Percentiles rank a stretch among this genome's conserved stretches.
Conservation (phyloP, 2,329 filamentous ascomycete genomes). For the Colletotrichum musicola region DNA sequence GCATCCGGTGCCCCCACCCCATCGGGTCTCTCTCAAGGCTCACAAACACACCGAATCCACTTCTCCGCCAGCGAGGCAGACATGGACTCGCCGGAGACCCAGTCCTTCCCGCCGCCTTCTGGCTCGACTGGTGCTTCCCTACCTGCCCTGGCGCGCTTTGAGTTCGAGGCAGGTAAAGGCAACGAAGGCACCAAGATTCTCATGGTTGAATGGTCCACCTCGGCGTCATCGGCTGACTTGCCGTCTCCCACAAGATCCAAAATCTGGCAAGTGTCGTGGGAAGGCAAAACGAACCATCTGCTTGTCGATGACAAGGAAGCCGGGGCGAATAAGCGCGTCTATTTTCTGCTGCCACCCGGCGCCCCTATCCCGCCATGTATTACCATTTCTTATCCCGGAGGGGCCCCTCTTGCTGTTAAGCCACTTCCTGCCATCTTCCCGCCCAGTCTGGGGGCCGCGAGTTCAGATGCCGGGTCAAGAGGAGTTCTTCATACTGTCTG, state of each 20-base stretch:
- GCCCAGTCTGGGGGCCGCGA: constrained; percentile 76
- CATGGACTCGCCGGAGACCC: constrained; percentile 22
- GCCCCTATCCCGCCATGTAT: constrained; percentile 79
- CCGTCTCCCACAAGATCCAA: constrained; percentile 23
- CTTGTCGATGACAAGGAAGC: constrained; percentile 69
- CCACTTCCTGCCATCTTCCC: constrained; percentile 90
- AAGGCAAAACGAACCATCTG: constrained; percentile 80
- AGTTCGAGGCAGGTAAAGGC: constrained; percentile 82
- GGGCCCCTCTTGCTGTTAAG: constrained; percentile 70
- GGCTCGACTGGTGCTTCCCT: constrained; percentile 46
- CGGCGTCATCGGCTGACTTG: not conserved
- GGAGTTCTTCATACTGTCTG: constrained; percentile 91
- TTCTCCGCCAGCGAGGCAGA: not conserved
- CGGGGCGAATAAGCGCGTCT: constrained; percentile 72
- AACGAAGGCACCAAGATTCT: constrained; percentile 91
- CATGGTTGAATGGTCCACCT: constrained; percentile 88
- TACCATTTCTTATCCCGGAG: constrained; percentile 66
- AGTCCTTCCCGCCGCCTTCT: constrained; percentile 46
- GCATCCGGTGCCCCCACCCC: not conserved
- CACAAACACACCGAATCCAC: not conserved
- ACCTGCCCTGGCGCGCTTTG: constrained; percentile 83
- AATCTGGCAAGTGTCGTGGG: constrained; percentile 85
- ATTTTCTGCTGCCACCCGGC: constrained; percentile 83
- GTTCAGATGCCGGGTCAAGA: constrained; percentile 76
- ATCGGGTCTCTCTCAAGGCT: not conserved